phyloP scores from a whole-genome alignment of 495 filamentous ascomycete species.

The Penicillium paxilli region DNA sequence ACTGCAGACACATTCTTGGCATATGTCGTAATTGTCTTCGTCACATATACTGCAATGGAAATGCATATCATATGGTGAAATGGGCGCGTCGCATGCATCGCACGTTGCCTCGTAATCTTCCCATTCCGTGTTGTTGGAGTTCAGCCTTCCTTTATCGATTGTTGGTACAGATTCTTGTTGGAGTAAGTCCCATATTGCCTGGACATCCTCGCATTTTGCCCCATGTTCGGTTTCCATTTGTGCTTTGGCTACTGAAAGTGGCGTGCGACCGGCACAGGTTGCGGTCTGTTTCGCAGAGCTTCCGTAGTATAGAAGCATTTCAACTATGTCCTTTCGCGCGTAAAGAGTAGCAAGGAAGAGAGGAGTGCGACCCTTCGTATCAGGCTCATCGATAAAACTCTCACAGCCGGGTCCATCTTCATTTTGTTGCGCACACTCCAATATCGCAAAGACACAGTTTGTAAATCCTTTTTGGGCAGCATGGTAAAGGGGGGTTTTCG shows the following conservation, averaged over 20 bases:
- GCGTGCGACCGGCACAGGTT: slow-evolving; percentile 9
- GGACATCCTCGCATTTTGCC: background rate
- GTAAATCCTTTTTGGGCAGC: slow-evolving; percentile 3
- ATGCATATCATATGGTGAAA: slow-evolving; percentile 1
- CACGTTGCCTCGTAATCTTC: background rate
- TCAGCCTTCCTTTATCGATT: background rate
- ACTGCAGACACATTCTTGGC: slow-evolving; percentile 4
- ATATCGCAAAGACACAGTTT: background rate
- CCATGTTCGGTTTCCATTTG: background rate
- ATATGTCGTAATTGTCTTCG: slow-evolving; percentile 4
- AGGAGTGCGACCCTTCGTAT: slow-evolving; percentile 4
- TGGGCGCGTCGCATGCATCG: background rate
- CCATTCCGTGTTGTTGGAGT: background rate
- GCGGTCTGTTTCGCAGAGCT: slow-evolving; percentile 1
- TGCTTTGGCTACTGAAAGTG: background rate
- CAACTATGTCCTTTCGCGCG: slow-evolving; percentile 4
- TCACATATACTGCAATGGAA: slow-evolving; percentile 7
- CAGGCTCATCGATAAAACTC: slow-evolving; percentile 5
- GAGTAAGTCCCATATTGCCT: background rate
- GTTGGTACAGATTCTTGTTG: background rate
- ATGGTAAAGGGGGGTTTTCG: slow-evolving; percentile 1
- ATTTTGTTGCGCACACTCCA: slow-evolving; percentile 2
- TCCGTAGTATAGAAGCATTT: slow-evolving; percentile 3
- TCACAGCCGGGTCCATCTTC: background rate
- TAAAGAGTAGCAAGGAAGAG: slow-evolving; percentile 10